Base-by-base conservation (phyloP, 2,329 filamentous ascomycete genomes). In the Fusarium mundagurra region DNA sequence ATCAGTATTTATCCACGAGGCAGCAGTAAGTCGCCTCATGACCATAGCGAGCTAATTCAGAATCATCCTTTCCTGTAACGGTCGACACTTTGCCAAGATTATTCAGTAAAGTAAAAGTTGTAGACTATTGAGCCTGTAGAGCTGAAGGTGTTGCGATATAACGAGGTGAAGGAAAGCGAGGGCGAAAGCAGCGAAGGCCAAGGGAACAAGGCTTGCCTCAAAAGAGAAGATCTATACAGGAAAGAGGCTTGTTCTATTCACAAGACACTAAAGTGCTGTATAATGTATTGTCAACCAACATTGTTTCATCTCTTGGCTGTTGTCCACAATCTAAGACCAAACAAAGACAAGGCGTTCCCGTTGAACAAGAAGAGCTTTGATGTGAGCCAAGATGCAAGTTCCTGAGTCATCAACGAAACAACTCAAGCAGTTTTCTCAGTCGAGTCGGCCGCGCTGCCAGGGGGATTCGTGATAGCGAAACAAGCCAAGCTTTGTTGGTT, bases 381-480 rank as follows among this genome's bases (percentile, higher is more conserved):
- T 66, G 47, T 47, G 45, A 66, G 53, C 67, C 41, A 70, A 66
- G 53, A 61, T 29, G 47, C 33, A 60, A 38, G 27, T 18, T n/a
- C 51, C 43, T 38, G 38, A 31, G 24, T 33, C 57, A 34, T 58
- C 38, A 29, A n/a, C 33, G 34, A 18, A 36, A 29, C 27, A 29
- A 27, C 20, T 33, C 39, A 38, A 22, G 36, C 39, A 61, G n/a
- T 43, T 39, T 57, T 54, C 63, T 43, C 47, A 70, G n/a, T 33
- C 14, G 36, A 24, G 10, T 38, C 67, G 67, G 67, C 60, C 44
- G 50, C 67, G 36, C 67, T 67, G 67, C 41, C 61, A 55, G 53
- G 27, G 8, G 41, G 39, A 16, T 27, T 39, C 11, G 20, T 50
- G 27, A 55, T 12, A 66, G 31, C 14, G 31, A 64, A 20, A 17